Evolutionary conservation across 2,329 filamentous ascomycete species (phyloP), one percentile per base, ranked within the genome.

Genomic region (Nothopassalora personata): DNA sequence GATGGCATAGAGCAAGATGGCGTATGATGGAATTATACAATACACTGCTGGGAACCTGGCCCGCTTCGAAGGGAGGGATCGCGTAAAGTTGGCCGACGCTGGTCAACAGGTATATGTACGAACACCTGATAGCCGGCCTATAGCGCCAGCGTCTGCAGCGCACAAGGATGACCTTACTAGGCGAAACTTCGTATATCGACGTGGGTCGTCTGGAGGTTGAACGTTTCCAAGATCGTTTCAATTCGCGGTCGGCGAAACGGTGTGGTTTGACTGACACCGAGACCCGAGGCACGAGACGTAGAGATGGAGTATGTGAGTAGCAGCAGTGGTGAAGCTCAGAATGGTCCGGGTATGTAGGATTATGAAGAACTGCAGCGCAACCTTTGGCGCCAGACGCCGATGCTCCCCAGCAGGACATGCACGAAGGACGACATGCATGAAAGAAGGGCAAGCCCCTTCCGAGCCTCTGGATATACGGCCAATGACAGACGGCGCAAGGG

Each of bases 401-500:
- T 60, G 57, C 39, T n/a, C 57, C 48, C 60, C 61, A 60, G 62
- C 57, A 56, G 57, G 59, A 54, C 54, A 51, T 54, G 43, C 36
- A 51, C 49, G 30, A 56, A 58, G 62, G 52, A 53, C 60, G 56
- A 53, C 34, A 63, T 66, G 65, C 64, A 66, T 64, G 65, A 60
- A 63, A 64, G 63, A 65, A 60, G 56, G 56, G 62, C 54, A 59
- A 60, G 60, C 56, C 48, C 54, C 60, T 52, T 64, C 58, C 66
- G 67, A 64, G 54, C 60, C 60, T 63, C 59, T 60, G 59, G 62
- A 61, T 49, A 30, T 59, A 61, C 54, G 57, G 59, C 61, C 62
- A 67, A 64, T 67, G 64, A 64, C 63, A 67, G 64, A 36, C 54
- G 56, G 63, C 63, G 70, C 70, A 71, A 71, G 70, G 70, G 67